These are phyloP conservation scores for Aspergillus glaucus DNA, from an alignment of 2,329 filamentous ascomycete species.

Conservation along the genomic window DNA sequence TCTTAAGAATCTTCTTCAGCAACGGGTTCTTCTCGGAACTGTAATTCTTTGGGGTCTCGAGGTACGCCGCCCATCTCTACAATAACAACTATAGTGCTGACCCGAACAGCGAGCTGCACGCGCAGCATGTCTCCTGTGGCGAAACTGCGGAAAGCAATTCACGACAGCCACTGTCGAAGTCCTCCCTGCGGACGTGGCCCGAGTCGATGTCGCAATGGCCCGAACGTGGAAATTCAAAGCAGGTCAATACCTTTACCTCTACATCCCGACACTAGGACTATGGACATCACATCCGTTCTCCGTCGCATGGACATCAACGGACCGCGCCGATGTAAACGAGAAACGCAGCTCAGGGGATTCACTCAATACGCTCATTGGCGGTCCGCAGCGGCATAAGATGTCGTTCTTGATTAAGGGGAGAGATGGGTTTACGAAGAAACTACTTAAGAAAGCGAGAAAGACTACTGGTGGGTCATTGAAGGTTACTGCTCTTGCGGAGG, in stretches of 20 bases:
- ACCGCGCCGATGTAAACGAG: conserved; percentile 6
- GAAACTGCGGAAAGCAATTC: conserved; percentile 43
- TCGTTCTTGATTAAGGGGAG: conserved; percentile 29
- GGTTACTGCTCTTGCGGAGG: conserved; percentile 26
- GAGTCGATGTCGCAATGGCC: conserved; percentile 32
- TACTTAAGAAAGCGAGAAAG: conserved; percentile 21
- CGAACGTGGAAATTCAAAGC: conserved; percentile 31
- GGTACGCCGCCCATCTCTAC: conserved; percentile 12
- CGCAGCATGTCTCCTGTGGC: conserved; percentile 43
- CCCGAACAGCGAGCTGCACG: conserved; percentile 37
- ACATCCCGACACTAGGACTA: conserved; percentile 43
- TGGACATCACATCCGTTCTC: conserved; percentile 42
- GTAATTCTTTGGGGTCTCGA: conserved; percentile 30
- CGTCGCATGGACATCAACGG: conserved; percentile 10
- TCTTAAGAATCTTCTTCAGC: conserved; percentile 22
- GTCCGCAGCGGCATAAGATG: conserved; percentile 21
- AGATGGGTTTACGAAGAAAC: conserved; percentile 28
- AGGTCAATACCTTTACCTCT: conserved; percentile 52
- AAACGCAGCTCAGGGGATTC: conserved; percentile 27
- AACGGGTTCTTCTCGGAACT: conserved; percentile 25
- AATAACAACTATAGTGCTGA: conserved; percentile 7
- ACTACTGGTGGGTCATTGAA: conserved; percentile 19
- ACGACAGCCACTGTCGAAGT: conserved; percentile 51
- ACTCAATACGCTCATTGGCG: conserved; percentile 19
- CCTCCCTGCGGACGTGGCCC: conserved; percentile 50